Base-by-base conservation (phyloP, 2,329 filamentous ascomycete genomes). In the Neofusicoccum sp. region DNA sequence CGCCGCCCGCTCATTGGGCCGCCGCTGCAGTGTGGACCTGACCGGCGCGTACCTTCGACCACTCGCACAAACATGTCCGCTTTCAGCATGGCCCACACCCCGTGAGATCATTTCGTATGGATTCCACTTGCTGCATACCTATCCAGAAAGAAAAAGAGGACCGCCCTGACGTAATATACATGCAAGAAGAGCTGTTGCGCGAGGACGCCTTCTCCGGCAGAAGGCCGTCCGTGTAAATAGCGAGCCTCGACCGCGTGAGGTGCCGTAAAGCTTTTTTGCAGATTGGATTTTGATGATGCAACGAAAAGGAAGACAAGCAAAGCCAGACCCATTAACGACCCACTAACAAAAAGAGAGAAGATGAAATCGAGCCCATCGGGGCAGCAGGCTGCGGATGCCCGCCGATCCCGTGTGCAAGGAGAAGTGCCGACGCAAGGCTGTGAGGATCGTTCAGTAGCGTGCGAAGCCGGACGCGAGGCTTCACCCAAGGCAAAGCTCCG, bases 101-200 rank as follows among this genome's bases (percentile, higher is more conserved):
- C 45, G 30, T 56, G 9, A 56, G 14, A 16, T 56, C 51, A 56
- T 56, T 16, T 38, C 51, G 28, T 56, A 33, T 56, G 28, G 28
- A 56, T 41, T 56, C 38, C 20, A 24, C 6, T 43, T 41, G 43
- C 51, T 56, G 51, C 38, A 56, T 56, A 56, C 51, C 31, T 43
- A 43, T 43, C 51, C 36, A 43, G 28, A 12, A 56, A 40, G 16
- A 56, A 26, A 38, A 56, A 56, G 33, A 34, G 14, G 9, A 56
- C 51, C 51, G 38, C 51, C 49, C 38, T 43, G 26, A 28, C 49
- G 33, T 56, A 56, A 41, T 56, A 33, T 44, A 56, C 51, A 56
- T 43, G n/a, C 51, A 34, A 16, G 33, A 14, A 24, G 51, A 56
- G 51, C 51, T 33, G 51, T 11, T 11, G 28, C 26, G 24, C 12